Conservation (phyloP, 148 eudicot species). For the Silene uniflora region DNA sequence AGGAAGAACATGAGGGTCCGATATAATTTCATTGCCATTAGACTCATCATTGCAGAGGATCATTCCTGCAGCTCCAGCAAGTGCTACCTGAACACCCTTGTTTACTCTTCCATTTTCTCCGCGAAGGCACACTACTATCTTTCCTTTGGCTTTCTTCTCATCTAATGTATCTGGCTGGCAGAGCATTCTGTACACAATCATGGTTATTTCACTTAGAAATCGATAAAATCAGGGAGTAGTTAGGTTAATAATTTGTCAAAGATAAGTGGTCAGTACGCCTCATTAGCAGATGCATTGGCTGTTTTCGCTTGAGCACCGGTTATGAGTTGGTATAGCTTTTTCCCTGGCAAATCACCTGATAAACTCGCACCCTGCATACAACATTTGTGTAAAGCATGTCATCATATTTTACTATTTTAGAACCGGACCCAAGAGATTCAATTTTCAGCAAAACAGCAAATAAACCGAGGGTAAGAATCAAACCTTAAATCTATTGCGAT, state of each 20-base stretch:
- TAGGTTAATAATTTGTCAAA: neutral
- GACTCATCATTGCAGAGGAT: slow-evolving; percentile 53
- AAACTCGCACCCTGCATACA: slow-evolving; percentile 47
- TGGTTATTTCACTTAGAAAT: neutral
- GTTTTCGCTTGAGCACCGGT: slow-evolving; percentile 41
- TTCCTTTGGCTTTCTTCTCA: slow-evolving; percentile 40
- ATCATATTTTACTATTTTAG: too few species aligned
- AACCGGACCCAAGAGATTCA: too few species aligned
- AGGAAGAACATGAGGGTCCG: slow-evolving; percentile 56
- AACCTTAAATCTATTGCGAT: too few species aligned
- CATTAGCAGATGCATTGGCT: slow-evolving; percentile 34
- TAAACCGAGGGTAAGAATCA: too few species aligned
- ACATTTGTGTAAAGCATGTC: neutral
- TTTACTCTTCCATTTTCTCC: slow-evolving; percentile 44
- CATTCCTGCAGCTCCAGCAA: slow-evolving; percentile 69
- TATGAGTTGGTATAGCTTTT: slow-evolving; percentile 37
- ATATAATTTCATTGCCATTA: slow-evolving; percentile 36
- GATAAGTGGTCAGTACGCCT: slow-evolving; percentile 15
- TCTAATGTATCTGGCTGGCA: slow-evolving; percentile 31
- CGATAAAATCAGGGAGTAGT: neutral
- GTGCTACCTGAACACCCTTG: slow-evolving; percentile 38
- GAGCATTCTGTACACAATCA: slow-evolving; percentile 28
- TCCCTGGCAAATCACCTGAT: slow-evolving; percentile 30
- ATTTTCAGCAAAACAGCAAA: too few species aligned
- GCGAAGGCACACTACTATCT: slow-evolving; percentile 58